Evolutionary conservation across 2,329 filamentous ascomycete genomes (phyloP).

Genomic region (Decorospora gaudefroyi): DNA sequence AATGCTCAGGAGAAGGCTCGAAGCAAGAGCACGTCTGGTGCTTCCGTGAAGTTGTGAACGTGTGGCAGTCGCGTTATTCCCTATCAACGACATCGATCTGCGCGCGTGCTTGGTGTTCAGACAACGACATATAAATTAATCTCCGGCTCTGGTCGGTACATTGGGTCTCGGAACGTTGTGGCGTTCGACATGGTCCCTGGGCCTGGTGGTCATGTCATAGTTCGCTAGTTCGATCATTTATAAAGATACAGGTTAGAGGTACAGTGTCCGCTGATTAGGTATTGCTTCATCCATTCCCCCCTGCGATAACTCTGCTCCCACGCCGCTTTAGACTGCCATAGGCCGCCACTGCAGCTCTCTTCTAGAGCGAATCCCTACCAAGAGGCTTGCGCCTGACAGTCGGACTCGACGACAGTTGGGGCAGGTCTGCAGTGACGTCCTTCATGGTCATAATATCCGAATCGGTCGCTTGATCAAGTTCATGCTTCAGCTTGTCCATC

Average conservation of each 20-base stretch:
- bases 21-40: no score
- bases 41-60: no score
- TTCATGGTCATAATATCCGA: slow-evolving; percentile 15
- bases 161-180: no score
- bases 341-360: background rate
- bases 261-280: background rate
- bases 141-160: no score
- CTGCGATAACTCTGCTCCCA: background rate
- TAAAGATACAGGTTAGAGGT: slow-evolving; percentile 3
- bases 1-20: no score
- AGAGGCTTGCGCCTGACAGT: slow-evolving; percentile 23
- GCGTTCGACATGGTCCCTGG: no score
- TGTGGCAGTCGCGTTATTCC: no score
- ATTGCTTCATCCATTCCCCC: background rate
- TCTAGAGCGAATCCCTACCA: slow-evolving; percentile 4
- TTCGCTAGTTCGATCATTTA: background rate
- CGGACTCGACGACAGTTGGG: slow-evolving; percentile 13
- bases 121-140: no score
- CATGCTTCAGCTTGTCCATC: slow-evolving; percentile 23
- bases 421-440: slow-evolving; percentile 15
- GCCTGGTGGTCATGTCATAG: no score
- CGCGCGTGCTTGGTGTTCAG: no score
- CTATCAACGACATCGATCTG: no score
- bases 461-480: slow-evolving; percentile 10
- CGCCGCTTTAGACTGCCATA: background rate